Evolutionary conservation across 2,329 filamentous ascomycete species (phyloP), one percentile per base, ranked within the genome.

Genomic region (Hymenoscyphus occultus): DNA sequence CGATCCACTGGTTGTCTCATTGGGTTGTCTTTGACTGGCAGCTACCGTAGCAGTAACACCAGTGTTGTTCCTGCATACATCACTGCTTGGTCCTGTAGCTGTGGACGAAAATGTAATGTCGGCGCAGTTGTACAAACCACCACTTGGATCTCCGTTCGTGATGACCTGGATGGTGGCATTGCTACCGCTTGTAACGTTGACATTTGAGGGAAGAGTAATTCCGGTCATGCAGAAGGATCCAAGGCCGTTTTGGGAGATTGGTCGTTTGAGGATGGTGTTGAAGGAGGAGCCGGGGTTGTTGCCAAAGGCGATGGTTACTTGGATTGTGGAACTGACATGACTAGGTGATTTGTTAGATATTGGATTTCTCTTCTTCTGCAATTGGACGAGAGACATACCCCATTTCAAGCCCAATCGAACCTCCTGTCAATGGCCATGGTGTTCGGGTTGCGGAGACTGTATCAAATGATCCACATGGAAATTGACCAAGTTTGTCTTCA

Each of bases 121-220:
- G 72, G 90, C 88, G 77, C 91, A 94, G 76, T 89, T 90, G 77
- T 92, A 93, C 39, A 93, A 78, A 12, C 89, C 87, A 32, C 82
- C 83, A 32, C 80, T 82, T 2, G 80, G 80, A 48, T 85, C 81
- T 39, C 85, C 87, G 61, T 86, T 81, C 2, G 86, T 89, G 45
- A 92, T 81, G 60, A 93, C 86, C 78, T 93, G 90, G 63, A 93
- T 80, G 13, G 86, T 89, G 12, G 84, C 90, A 59, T 84, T 81
- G 70, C 83, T 83, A 56, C 90, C 90, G 32, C 90, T 86, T 28
- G 76, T 77, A 61, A 82, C 80, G 51, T 69, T 69, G 22, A 85
- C 68, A 3, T 77, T 78, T 10, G 73, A 71, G 5, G 86, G 85
- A 7, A 90, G 76, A 39, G 77, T 74, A 14, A 93, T 78, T 67